Percentiles rank a stretch among this genome's conserved stretches.
Evolutionary conservation across 495 filamentous ascomycete species (phyloP).

Genomic region (Choiromyces venosus): DNA sequence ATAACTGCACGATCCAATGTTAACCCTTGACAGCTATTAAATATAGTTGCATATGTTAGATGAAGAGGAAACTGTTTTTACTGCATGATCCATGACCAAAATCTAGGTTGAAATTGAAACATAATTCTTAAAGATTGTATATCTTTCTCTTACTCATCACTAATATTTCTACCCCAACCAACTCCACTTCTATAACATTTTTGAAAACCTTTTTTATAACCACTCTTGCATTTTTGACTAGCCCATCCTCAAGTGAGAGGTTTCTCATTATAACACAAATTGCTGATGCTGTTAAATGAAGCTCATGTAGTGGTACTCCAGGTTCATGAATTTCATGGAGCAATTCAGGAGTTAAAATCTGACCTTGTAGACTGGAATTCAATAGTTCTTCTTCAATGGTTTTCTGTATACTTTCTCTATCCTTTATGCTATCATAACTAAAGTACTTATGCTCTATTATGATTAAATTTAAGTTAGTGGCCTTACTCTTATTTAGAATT

Average conservation of each 20-base stretch:
- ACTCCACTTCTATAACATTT: not conserved
- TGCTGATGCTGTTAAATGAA: no score
- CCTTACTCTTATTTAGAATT: no score
- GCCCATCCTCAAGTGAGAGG: not conserved
- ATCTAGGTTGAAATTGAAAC: slow-evolving; percentile 16
- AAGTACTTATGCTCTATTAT: not conserved
- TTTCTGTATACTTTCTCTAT: not conserved
- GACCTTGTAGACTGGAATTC: not conserved
- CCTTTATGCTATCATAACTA: not conserved
- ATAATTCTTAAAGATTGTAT: slow-evolving; percentile 8
- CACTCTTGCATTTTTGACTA: not conserved
- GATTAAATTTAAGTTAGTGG: no score
- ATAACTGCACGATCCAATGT: slow-evolving; percentile 16
- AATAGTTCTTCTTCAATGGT: not conserved
- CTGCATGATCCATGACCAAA: slow-evolving; percentile 12
- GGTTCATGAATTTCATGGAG: not conserved
- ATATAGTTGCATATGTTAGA: slow-evolving; percentile 16
- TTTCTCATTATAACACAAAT: no score
- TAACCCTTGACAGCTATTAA: slow-evolving; percentile 24
- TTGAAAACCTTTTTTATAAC: not conserved
- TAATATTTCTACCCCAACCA: not conserved
- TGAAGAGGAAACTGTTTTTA: slow-evolving; percentile 11
- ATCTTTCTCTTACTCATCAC: not conserved
- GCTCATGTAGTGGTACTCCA: no score
- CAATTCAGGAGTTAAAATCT: not conserved